phyloP scores from a whole-genome alignment of 2,329 filamentous ascomycete genomes.

The Basipetospora sp. region DNA sequence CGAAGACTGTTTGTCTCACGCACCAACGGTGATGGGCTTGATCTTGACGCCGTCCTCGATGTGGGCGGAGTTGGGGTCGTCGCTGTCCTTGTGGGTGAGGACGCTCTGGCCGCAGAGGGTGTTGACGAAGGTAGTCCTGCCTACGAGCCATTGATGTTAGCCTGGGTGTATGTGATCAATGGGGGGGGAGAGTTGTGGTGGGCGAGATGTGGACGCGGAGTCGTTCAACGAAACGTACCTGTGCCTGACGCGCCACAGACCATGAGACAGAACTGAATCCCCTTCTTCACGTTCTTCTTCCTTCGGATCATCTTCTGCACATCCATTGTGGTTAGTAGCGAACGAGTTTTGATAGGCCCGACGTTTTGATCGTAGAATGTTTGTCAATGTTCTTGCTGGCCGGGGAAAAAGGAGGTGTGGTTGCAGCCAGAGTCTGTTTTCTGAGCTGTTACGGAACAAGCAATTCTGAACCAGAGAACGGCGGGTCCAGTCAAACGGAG shows the following conservation, averaged over 20 bases:
- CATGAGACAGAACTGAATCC: constrained; percentile 99
- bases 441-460: too few relatives aligned
- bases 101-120: constrained; percentile 94
- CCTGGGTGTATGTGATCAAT: constrained; percentile 3
- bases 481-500: too few relatives aligned
- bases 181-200: background rate
- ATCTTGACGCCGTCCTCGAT: constrained; percentile 95
- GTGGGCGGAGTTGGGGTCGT: constrained; percentile 78
- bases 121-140: constrained; percentile 97
- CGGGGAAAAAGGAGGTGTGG: too few relatives aligned
- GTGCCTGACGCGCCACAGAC: constrained; percentile 98
- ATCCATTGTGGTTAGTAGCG: constrained; percentile 12
- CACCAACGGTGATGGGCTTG: constrained; percentile 95
- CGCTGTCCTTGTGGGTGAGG: constrained; percentile 77
- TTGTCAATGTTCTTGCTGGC: too few relatives aligned
- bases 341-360: too few relatives aligned
- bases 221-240: too few relatives aligned
- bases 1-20: constrained; percentile 34
- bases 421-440: too few relatives aligned
- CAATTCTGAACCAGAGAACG: too few relatives aligned
- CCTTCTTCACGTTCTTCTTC: constrained; percentile 99
- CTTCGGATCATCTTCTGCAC: constrained; percentile 83
- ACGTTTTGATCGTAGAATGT: too few relatives aligned
- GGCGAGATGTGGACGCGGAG: too few relatives aligned
- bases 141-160: constrained; percentile 28